phyloP scores from a whole-genome alignment of 2,329 filamentous ascomycete species.

The Neoascochyta sp. region DNA sequence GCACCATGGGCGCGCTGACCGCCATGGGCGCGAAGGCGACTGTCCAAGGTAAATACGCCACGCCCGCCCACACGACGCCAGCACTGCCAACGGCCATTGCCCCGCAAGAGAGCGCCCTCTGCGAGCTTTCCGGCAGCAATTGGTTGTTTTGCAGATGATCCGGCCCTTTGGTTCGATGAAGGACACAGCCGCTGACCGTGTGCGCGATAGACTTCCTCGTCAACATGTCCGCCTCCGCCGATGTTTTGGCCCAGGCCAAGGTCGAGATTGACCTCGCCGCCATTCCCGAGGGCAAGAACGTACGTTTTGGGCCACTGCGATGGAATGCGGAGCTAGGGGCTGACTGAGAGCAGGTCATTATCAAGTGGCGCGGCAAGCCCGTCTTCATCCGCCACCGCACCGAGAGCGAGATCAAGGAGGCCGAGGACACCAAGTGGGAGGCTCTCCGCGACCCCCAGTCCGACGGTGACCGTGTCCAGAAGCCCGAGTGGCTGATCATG shows the following conservation, averaged over 20 bases:
- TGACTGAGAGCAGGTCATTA: conserved; percentile 67
- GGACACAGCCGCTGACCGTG: conserved; percentile 25
- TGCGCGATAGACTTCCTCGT: conserved; percentile 81
- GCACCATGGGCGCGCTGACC: conserved; percentile 84
- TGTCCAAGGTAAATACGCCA: conserved; percentile 71
- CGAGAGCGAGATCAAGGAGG: conserved; percentile 85
- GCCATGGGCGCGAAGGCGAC: conserved; percentile 96
- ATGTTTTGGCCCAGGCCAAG: conserved; percentile 98
- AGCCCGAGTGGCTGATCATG: conserved; percentile 99
- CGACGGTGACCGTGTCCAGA: conserved; percentile 91
- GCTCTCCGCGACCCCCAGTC: conserved; percentile 84
- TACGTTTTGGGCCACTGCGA: conserved; percentile 47
- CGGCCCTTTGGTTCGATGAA: conserved; percentile 23
- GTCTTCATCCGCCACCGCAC: conserved; percentile 99
- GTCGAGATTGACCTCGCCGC: conserved; percentile 90
- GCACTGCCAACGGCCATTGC: conserved; percentile 9
- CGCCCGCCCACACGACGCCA: conserved; percentile 5
- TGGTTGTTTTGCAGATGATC: conserved; percentile 30
- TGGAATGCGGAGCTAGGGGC: conserved; percentile 5
- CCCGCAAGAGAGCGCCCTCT: conserved; percentile 1
- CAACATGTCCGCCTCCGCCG: conserved; percentile 99
- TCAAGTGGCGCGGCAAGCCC: conserved; percentile 99
- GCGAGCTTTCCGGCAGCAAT: conserved; percentile 19
- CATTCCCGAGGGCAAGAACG: conserved; percentile 99
- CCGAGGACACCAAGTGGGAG: conserved; percentile 80